Conservation (phyloP, 768 basidiomycete species). For the Leccinum broughii region DNA sequence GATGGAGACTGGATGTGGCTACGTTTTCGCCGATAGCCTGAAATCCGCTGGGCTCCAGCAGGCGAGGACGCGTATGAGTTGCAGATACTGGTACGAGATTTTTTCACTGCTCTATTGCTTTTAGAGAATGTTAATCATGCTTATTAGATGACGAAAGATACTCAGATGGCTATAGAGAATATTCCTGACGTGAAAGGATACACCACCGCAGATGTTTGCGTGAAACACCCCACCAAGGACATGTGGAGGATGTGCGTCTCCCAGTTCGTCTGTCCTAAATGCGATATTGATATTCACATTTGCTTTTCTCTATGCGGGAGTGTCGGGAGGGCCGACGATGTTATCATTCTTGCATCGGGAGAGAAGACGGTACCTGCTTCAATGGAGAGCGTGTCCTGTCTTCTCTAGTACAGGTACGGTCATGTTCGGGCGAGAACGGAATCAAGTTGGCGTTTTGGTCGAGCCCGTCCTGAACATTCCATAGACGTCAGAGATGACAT, state of each 20-base stretch:
- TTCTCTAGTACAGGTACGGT: conserved; percentile 22
- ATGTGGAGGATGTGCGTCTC: too few species aligned
- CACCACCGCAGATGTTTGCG: too few species aligned
- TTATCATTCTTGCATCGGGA: conserved; percentile 29
- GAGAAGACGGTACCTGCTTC: conserved; percentile 28
- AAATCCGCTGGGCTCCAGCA: conserved; percentile 33
- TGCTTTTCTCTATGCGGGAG: background rate
- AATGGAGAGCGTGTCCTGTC: conserved; percentile 30
- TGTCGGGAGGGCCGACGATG: conserved; percentile 38
- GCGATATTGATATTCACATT: background rate
- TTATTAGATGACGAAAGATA: too few species aligned
- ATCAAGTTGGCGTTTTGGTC: conserved; percentile 34
- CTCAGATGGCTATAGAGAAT: too few species aligned
- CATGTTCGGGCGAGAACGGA: conserved; percentile 37
- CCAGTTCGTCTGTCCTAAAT: too few species aligned
- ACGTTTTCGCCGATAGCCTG: conserved; percentile 21
- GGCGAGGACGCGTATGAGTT: conserved; percentile 38
- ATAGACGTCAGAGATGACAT: conserved; percentile 27
- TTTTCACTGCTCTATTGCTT: background rate
- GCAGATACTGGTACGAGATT: conserved; percentile 35
- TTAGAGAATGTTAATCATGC: too few species aligned
- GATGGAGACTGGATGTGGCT: conserved; percentile 40
- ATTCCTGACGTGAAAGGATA: too few species aligned
- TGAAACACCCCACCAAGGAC: too few species aligned
- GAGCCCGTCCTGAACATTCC: conserved; percentile 21